Evolutionary conservation across 2,329 filamentous ascomycete genomes (phyloP).

Genomic region (Ophiosphaerella herpotricha): DNA sequence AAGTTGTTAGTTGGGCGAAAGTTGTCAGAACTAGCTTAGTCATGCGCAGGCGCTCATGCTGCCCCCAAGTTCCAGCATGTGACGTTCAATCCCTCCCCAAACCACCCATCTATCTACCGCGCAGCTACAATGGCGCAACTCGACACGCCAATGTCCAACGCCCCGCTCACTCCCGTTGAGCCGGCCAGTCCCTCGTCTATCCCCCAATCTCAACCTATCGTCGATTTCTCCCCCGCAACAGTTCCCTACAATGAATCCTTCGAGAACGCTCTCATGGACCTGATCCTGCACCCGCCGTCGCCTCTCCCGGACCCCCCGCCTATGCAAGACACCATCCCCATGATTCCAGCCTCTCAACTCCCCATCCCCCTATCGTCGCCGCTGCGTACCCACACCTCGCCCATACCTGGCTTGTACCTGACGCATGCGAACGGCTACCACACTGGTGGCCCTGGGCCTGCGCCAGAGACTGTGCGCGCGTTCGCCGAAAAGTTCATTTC

Average conservation of each 20-base stretch:
- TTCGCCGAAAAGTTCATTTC: constrained; percentile 49
- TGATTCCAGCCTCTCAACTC: constrained; percentile 41
- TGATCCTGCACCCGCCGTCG: constrained; percentile 42
- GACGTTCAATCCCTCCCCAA: no score
- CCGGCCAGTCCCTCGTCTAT: constrained; percentile 12
- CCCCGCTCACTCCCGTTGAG: constrained; percentile 40
- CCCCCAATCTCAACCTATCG: constrained; percentile 19
- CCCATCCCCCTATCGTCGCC: constrained; percentile 51
- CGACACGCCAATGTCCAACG: constrained; percentile 30
- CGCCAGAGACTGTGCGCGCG: constrained; percentile 35
- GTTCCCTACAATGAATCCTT: constrained; percentile 51
- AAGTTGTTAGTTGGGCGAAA: neutral
- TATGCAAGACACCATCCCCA: constrained; percentile 25
- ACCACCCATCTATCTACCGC: no score
- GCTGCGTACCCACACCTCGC: constrained; percentile 48
- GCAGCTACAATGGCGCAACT: constrained; percentile 21
- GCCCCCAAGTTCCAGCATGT: no score
- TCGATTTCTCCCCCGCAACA: constrained; percentile 50
- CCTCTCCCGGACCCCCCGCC: constrained; percentile 21
- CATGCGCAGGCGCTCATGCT: no score
- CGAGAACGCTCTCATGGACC: constrained; percentile 50
- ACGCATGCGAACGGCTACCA: constrained; percentile 54
- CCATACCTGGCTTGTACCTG: constrained; percentile 51
- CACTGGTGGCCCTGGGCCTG: constrained; percentile 53
- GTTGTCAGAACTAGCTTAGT: neutral